Evolutionary conservation across 441 rosid genomes (phyloP).

Genomic region (Breynia disticha): DNA sequence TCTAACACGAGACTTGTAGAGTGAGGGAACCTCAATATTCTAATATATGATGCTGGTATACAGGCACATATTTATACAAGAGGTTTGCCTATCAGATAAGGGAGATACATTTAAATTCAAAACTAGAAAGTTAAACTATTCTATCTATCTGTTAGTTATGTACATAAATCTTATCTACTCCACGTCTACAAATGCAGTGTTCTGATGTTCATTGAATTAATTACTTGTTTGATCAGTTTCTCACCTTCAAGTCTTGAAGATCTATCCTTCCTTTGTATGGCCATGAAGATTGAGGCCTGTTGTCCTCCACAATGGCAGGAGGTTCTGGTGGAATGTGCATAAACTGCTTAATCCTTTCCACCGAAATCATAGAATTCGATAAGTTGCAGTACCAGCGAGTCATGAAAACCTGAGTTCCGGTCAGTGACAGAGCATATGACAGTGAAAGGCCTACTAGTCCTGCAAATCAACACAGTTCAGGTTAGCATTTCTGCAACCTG

Average conservation of each 20-base stretch:
- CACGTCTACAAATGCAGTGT: no score
- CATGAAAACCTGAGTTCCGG: constrained; percentile 50
- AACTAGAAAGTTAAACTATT: no score
- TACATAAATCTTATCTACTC: no score
- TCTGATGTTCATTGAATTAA: no score
- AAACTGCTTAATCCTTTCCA: constrained; percentile 78
- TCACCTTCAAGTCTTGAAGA: constrained; percentile 65
- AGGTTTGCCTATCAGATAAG: no score
- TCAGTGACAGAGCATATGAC: constrained; percentile 64
- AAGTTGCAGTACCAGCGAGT: constrained; percentile 66
- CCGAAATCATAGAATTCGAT: constrained; percentile 67
- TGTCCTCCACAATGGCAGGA: constrained; percentile 50
- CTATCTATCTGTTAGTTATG: no score
- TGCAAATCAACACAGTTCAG: constrained; percentile 16
- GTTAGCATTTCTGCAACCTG: no score
- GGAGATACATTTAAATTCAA: no score
- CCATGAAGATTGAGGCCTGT: constrained; percentile 63
- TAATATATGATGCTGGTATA: no score
- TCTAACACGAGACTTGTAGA: no score
- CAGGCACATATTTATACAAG: no score
- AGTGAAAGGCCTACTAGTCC: constrained; percentile 87
- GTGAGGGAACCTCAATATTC: no score
- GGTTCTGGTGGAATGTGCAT: constrained; percentile 72
- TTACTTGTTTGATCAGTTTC: not conserved
- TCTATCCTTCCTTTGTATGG: constrained; percentile 69